Evolutionary conservation across 495 filamentous ascomycete genomes (phyloP), one percentile per base, ranked within the genome.

Genomic region (Tetracladium setigerum): DNA sequence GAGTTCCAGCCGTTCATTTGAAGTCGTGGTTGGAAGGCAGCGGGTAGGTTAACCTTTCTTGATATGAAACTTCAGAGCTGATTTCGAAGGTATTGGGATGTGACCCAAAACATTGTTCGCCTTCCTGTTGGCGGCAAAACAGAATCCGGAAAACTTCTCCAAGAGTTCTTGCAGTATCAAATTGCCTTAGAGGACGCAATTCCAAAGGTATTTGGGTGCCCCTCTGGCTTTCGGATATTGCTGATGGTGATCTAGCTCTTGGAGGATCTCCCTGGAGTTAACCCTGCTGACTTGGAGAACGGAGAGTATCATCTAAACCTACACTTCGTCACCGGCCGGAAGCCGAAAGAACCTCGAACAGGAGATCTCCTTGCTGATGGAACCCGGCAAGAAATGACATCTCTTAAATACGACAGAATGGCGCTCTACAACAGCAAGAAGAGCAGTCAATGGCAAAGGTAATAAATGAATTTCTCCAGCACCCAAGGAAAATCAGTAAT

Each of bases 351-450:
- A 1, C 55, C 55, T 19, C 44, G 58, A 17, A 24, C 49, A 22
- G 58, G 58, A 22, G 58, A 61, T 32, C 22, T 58, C 9, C 55
- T 61, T 15, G 5, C 19, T 11, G 40, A 61, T 40, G 58, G 55
- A 5, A 38, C 37, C 7, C 16, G 55, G 22, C 49, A 57, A 38
- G 54, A 56, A 22, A 60, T 60, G 57, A 56, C 57, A 2, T 32
- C 19, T 6, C 54, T 47, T 1, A 60, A 42, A n/a, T 60, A 60
- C 40, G 43, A 60, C 30, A 40, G 50, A n/a, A 56, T 60, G 57
- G 53, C 57, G 12, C 33, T 50, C 5, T 19, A 36, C 16, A 44
- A 49, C 2, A 37, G 50, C 35, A 27, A 33, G 2, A 56, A 49
- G 36, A 33, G 24, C 6, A 41, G 38, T 7, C 39, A 49, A 33